Percentiles rank a stretch among this genome's conserved stretches.
phyloP scores from a whole-genome alignment of 805 yeast species.

The Yarrowia keelungensis region DNA sequence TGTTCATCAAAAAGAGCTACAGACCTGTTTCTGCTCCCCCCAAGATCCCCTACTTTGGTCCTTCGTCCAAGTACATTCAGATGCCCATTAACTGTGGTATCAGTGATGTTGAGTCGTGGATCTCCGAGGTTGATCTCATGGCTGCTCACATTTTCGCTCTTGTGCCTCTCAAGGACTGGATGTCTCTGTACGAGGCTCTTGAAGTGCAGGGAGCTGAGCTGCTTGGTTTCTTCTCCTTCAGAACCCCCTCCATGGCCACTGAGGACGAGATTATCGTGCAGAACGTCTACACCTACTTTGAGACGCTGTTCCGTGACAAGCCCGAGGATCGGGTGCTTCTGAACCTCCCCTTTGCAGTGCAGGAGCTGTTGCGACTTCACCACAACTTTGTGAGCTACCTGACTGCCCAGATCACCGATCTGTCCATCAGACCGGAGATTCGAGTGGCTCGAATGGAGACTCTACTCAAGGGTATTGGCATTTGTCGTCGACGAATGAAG shows the following conservation, averaged over 20 bases:
- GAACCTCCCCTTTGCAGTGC: constrained; percentile 72
- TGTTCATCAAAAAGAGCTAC: constrained; percentile 54
- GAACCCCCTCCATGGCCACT: constrained; percentile 50
- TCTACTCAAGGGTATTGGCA: constrained; percentile 67
- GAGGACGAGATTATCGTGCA: constrained; percentile 68
- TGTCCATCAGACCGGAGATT: constrained; percentile 61
- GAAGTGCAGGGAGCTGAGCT: constrained; percentile 72
- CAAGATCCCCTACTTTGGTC: constrained; percentile 43
- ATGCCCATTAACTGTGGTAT: constrained; percentile 39
- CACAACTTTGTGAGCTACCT: constrained; percentile 69
- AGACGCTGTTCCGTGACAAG: constrained; percentile 58
- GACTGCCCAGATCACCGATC: constrained; percentile 67
- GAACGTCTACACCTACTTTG: constrained; percentile 75
- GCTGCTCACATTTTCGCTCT: constrained; percentile 63
- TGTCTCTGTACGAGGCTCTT: constrained; percentile 71
- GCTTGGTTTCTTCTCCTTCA: constrained; percentile 63
- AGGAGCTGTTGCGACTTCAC: constrained; percentile 70
- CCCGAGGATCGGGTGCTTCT: constrained; percentile 55
- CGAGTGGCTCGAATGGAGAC: constrained; percentile 75
- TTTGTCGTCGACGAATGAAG: constrained; percentile 72
- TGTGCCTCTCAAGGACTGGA: constrained; percentile 76
- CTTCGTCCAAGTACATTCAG: constrained; percentile 32
- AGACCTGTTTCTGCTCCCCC: constrained; percentile 48
- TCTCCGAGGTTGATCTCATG: constrained; percentile 68
- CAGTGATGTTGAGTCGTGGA: constrained; percentile 60